Conservation (phyloP, 1,284 basidiomycete species). For the Ceratobasidium sp. region DNA sequence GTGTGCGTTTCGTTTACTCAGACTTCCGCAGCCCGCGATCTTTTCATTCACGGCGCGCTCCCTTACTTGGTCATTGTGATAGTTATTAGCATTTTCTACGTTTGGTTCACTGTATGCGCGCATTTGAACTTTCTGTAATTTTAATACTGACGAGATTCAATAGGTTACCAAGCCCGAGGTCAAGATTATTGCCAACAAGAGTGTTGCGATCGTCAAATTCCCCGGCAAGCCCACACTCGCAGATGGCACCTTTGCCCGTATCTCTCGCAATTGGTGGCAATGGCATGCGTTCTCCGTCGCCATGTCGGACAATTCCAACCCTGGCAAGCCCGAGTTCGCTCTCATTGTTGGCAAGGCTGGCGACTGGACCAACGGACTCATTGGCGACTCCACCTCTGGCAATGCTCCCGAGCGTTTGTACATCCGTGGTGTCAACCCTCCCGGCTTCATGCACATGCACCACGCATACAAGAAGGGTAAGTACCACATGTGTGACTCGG, state of each 20-base stretch:
- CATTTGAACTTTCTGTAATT: background rate
- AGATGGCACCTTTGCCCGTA: constrained; percentile 4
- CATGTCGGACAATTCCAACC: constrained; percentile 3
- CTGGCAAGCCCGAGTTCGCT: background rate
- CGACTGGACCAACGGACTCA: constrained; percentile 18
- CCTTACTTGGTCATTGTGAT: constrained; percentile 3
- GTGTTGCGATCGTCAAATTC: constrained; percentile 8
- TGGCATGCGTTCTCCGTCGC: constrained; percentile 10
- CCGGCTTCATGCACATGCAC: constrained; percentile 15
- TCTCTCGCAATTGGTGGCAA: constrained; percentile 8
- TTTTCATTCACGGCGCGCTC: background rate
- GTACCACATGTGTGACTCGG: background rate
- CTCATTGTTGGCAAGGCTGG: constrained; percentile 12
- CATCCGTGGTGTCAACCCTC: constrained; percentile 15
- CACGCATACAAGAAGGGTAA: constrained; percentile 15
- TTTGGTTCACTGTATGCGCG: constrained; percentile 11
- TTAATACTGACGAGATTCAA: background rate
- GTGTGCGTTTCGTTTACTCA: background rate
- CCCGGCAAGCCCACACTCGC: constrained; percentile 8
- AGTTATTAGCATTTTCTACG: constrained; percentile 4
- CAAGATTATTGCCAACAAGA: constrained; percentile 15
- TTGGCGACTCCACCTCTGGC: background rate
- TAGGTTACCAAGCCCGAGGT: constrained; percentile 12
- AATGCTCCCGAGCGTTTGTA: constrained; percentile 5
- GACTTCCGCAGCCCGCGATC: constrained; percentile 5